A percentile compares a stretch with the other conserved stretches of the same genome.
Conservation (phyloP, 176 grass and related monocot genomes). For the Ananas comosus region DNA sequence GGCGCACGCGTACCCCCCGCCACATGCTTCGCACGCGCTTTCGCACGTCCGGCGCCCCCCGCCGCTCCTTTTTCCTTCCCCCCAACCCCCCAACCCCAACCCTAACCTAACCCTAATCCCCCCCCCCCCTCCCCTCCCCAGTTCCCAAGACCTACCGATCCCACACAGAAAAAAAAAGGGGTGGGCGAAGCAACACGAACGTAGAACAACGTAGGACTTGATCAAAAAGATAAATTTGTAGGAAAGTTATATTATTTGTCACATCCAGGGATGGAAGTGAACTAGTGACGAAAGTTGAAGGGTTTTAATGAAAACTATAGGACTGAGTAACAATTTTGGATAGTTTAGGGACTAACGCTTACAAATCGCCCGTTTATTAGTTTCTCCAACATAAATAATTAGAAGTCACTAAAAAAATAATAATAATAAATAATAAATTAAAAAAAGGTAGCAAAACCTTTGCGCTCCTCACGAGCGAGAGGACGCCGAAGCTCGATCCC, state of each 20-base stretch:
- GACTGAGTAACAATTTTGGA: too few species aligned
- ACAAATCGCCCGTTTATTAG: too few species aligned
- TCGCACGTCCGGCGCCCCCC: slow-evolving; percentile 6
- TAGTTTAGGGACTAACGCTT: too few species aligned
- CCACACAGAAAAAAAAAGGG: too few species aligned
- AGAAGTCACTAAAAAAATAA: not conserved
- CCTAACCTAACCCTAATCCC: slow-evolving; percentile 45
- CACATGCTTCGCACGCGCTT: slow-evolving; percentile 20
- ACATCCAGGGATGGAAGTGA: too few species aligned
- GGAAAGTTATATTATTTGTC: too few species aligned
- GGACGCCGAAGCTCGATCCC: not conserved
- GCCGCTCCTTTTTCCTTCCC: slow-evolving; percentile 34
- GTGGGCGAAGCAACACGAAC: too few species aligned
- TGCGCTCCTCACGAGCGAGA: not conserved
- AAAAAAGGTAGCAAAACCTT: not conserved
- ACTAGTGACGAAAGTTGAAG: too few species aligned
- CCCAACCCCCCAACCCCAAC: slow-evolving; percentile 30
- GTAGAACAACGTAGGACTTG: too few species aligned
- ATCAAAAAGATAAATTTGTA: too few species aligned
- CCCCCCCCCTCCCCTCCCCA: not conserved
- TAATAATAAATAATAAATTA: not conserved
- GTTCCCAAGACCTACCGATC: slow-evolving; percentile 17
- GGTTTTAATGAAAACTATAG: too few species aligned
- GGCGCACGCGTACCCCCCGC: slow-evolving; percentile 25
- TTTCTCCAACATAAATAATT: not conserved